Evolutionary conservation across 164 flowering plant species (phyloP).

Genomic region (Chimonanthus salicifolius): DNA sequence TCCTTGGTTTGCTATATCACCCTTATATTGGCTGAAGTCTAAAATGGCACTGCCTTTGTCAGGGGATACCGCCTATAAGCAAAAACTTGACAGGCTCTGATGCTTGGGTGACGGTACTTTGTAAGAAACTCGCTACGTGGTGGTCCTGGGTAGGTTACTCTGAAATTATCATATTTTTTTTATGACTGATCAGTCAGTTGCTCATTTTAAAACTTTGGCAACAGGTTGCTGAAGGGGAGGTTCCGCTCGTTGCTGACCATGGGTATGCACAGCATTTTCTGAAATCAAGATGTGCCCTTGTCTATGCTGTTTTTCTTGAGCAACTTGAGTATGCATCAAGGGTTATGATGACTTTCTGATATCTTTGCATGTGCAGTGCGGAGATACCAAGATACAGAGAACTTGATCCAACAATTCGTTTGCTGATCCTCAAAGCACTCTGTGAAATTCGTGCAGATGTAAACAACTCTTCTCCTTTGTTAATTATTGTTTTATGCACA

Average conservation of each 20-base stretch:
- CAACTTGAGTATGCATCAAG: not conserved
- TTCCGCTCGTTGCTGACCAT: constrained; percentile 48
- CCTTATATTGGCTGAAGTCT: not conserved
- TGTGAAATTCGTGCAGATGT: constrained; percentile 83
- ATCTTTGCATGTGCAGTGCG: constrained; percentile 44
- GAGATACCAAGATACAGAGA: constrained; percentile 61
- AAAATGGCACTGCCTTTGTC: constrained; percentile 1
- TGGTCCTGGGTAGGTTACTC: constrained; percentile 82
- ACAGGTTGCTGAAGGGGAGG: constrained; percentile 84
- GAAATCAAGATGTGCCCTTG: not conserved
- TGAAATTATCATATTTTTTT: not conserved
- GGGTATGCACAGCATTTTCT: constrained; percentile 38
- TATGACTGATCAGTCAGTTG: not conserved
- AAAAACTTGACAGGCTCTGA: constrained; percentile 42
- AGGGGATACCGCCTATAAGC: constrained; percentile 77
- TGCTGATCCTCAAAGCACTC: constrained; percentile 73
- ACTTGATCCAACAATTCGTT: constrained; percentile 58
- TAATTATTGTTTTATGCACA: not conserved
- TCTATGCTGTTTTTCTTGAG: not conserved
- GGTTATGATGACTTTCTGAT: not conserved
- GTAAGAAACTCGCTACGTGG: constrained; percentile 66
- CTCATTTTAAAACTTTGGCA: not conserved
- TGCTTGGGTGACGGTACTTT: constrained; percentile 65
- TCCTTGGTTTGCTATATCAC: not conserved
- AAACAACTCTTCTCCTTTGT: constrained; percentile 7